Percentiles rank a stretch among this genome's conserved stretches.
These are phyloP conservation scores for Tetradesmus obliquus DNA, from an alignment of 139 green algal genomes.

Conservation along the genomic window DNA sequence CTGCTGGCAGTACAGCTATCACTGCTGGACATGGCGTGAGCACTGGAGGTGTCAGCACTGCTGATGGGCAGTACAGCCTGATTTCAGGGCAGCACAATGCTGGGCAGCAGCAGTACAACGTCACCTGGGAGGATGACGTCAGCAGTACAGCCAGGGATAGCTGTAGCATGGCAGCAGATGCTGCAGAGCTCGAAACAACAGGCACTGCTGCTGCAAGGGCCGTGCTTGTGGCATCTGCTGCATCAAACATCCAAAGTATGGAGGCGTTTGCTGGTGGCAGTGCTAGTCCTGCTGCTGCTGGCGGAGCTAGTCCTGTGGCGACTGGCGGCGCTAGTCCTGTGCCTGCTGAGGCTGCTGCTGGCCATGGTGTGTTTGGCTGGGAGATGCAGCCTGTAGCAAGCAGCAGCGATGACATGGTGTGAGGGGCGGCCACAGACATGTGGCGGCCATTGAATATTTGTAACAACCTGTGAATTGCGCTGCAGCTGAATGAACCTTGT, in stretches of 20 bases:
- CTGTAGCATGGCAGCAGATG: background rate
- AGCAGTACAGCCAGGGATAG: background rate
- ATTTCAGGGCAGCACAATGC: background rate
- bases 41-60: background rate
- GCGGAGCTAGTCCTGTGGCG: background rate
- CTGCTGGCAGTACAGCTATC: background rate
- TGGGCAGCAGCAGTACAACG: background rate
- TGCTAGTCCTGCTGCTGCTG: background rate
- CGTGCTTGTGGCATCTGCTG: background rate
- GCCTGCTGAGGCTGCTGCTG: background rate
- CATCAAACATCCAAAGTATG: background rate
- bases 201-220: background rate
- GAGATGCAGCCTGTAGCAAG: background rate
- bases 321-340: background rate
- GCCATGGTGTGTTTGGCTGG: background rate
- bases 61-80: background rate
- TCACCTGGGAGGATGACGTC: background rate
- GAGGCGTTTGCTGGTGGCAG: background rate
- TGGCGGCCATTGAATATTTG: too few species aligned
- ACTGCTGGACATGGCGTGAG: too few species aligned
- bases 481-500: too few species aligned
- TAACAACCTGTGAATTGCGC: too few species aligned
- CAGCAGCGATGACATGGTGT: slow-evolving; percentile 10
- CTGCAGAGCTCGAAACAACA: background rate
- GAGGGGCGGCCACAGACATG: background rate